phyloP scores from a whole-genome alignment of 2,329 filamentous ascomycete species.

The Colletotrichum karsti region DNA sequence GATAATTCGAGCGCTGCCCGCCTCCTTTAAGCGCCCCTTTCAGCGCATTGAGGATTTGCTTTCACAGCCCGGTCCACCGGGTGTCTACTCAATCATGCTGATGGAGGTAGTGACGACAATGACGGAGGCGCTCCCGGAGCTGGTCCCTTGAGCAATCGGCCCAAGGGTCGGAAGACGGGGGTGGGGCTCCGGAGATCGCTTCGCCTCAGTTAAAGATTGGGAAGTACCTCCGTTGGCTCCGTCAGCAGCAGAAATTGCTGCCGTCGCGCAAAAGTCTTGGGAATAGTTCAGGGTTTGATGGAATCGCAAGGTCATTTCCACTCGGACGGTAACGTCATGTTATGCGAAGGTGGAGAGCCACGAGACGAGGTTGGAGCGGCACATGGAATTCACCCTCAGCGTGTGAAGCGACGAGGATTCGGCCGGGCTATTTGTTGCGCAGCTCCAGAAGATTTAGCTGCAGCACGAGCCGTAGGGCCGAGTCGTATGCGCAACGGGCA shows the following conservation, averaged over 20 bases:
- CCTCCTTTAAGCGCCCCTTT: neutral
- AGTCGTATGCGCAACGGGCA: neutral
- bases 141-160: constrained; percentile 3
- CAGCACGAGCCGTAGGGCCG: neutral
- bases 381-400: neutral
- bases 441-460: neutral
- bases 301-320: neutral
- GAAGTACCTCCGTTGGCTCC: neutral
- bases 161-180: constrained; percentile 8
- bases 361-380: neutral
- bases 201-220: constrained; percentile 15
- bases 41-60: neutral
- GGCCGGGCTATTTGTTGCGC: neutral
- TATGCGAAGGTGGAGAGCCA: neutral
- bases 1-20: neutral
- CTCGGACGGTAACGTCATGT: constrained; percentile 8
- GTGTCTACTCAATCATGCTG: neutral
- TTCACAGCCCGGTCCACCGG: neutral
- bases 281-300: neutral
- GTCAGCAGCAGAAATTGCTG: neutral
- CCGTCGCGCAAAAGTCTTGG: neutral
- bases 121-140: neutral
- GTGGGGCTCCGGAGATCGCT: constrained; percentile 16
- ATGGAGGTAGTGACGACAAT: neutral
- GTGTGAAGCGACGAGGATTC: neutral